Evolutionary conservation across 2,329 filamentous ascomycete species (phyloP).

Genomic region (Akanthomyces uredinophilus): DNA sequence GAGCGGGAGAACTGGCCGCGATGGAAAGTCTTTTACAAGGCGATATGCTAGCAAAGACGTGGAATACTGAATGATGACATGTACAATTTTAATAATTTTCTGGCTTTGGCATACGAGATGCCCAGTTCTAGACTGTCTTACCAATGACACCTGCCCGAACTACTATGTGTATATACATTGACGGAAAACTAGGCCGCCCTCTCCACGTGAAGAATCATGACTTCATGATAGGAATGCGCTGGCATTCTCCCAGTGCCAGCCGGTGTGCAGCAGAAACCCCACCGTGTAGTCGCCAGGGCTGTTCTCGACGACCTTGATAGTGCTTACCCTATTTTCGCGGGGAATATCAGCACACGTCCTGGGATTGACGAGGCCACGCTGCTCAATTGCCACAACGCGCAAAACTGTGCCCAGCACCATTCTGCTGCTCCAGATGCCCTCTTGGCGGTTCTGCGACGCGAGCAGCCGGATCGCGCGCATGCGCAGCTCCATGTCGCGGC

Average conservation of each 20-base stretch:
- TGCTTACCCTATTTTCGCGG: slow-evolving; percentile 3
- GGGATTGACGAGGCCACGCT: background rate
- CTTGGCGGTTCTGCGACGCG: background rate
- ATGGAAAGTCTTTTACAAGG: slow-evolving; percentile 67
- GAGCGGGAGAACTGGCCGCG: slow-evolving; percentile 62
- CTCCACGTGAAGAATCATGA: background rate
- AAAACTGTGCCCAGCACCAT: background rate
- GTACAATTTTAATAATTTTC: background rate
- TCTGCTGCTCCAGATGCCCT: slow-evolving; percentile 14
- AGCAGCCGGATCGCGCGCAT: slow-evolving; percentile 5
- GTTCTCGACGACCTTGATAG: background rate
- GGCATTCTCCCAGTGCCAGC: slow-evolving; percentile 12
- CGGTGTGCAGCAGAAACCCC: background rate
- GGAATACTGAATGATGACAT: background rate
- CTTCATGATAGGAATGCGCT: background rate
- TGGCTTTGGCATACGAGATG: background rate
- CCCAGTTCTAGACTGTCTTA: background rate
- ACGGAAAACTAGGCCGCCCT: background rate
- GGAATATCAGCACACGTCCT: slow-evolving; percentile 11
- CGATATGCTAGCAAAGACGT: slow-evolving; percentile 48
- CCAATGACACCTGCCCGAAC: background rate
- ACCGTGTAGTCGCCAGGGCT: slow-evolving; percentile 6
- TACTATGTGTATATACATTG: background rate
- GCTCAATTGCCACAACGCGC: slow-evolving; percentile 7
- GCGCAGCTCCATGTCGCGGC: slow-evolving; percentile 6